phyloP scores from a whole-genome alignment of 2,329 filamentous ascomycete species.

The Chaetomiaceae sp. region DNA sequence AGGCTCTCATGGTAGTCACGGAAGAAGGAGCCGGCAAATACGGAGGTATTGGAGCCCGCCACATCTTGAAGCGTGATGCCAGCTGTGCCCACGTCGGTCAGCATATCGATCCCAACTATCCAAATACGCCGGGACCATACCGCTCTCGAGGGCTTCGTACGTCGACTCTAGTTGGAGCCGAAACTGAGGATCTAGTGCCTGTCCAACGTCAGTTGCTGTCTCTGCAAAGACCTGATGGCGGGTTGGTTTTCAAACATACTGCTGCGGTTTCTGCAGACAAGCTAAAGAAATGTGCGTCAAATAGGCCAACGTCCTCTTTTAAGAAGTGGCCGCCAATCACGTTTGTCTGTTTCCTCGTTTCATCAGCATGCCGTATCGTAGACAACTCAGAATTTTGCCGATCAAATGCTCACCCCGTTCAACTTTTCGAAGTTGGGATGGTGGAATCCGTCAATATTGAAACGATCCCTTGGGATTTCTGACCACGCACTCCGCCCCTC shows the following conservation, averaged over 20 bases:
- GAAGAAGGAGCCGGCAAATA: slow-evolving; percentile 32
- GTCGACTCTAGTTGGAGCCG: slow-evolving; percentile 31
- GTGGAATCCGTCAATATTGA: slow-evolving; percentile 34
- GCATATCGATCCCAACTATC: neutral
- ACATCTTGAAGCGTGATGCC: slow-evolving; percentile 29
- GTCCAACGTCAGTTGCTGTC: neutral
- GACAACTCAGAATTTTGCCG: too few species aligned
- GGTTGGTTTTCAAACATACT: slow-evolving; percentile 15
- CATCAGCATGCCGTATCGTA: slow-evolving; percentile 10
- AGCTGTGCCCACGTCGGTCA: slow-evolving; percentile 13
- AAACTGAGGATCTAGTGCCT: slow-evolving; percentile 29
- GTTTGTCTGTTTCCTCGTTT: slow-evolving; percentile 26
- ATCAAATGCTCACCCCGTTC: slow-evolving; percentile 24
- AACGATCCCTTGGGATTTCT: slow-evolving; percentile 31
- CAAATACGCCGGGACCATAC: slow-evolving; percentile 5
- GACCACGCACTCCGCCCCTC: slow-evolving; percentile 25
- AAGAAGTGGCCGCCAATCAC: slow-evolving; percentile 35
- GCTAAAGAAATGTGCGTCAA: slow-evolving; percentile 33
- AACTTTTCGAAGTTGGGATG: slow-evolving; percentile 26
- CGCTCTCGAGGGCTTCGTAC: slow-evolving; percentile 33
- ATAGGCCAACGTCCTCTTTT: slow-evolving; percentile 23
- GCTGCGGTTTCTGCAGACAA: slow-evolving; percentile 30
- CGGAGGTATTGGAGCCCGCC: slow-evolving; percentile 32
- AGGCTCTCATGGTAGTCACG: slow-evolving; percentile 31
- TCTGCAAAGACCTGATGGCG: neutral